Evolutionary conservation across 108 stramenopile species (phyloP).

Genomic region (Hondaea fermentalgiana): DNA sequence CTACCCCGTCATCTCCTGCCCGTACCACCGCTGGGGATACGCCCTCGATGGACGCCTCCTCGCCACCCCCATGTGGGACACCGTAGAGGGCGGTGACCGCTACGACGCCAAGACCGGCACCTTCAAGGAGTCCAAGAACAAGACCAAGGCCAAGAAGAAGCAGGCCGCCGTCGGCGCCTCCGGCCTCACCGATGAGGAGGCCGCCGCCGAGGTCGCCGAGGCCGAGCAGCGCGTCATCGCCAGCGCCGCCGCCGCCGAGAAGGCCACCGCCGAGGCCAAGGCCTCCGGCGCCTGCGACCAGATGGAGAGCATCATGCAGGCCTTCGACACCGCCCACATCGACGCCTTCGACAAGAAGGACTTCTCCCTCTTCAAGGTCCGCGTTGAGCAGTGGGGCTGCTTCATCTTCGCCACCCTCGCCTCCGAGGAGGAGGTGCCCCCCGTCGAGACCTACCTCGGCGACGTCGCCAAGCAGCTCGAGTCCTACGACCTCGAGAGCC

Average conservation of each 20-base stretch:
- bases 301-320: not conserved
- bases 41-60: conserved; percentile 11
- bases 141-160: not conserved
- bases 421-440: not conserved
- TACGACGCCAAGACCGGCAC: not conserved
- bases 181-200: not conserved
- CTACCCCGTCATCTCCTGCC: conserved; percentile 9
- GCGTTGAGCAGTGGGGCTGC: not conserved
- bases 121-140: conserved; percentile 8
- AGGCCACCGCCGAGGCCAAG: not conserved
- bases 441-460: not conserved
- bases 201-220: not conserved
- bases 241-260: not conserved
- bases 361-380: conserved; percentile 9
- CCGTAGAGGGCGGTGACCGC: conserved; percentile 15
- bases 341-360: conserved; percentile 14
- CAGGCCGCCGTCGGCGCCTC: not conserved
- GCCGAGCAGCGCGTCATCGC: not conserved
- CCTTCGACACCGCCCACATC: conserved; percentile 12
- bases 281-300: not conserved
- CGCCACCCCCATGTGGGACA: conserved; percentile 17
- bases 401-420: not conserved
- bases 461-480: not conserved
- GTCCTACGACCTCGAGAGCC: not conserved
- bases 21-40: conserved; percentile 18